Evolutionary conservation across 352 stramenopile genomes (phyloP).

Genomic region (Phytophthora sansomeana): DNA sequence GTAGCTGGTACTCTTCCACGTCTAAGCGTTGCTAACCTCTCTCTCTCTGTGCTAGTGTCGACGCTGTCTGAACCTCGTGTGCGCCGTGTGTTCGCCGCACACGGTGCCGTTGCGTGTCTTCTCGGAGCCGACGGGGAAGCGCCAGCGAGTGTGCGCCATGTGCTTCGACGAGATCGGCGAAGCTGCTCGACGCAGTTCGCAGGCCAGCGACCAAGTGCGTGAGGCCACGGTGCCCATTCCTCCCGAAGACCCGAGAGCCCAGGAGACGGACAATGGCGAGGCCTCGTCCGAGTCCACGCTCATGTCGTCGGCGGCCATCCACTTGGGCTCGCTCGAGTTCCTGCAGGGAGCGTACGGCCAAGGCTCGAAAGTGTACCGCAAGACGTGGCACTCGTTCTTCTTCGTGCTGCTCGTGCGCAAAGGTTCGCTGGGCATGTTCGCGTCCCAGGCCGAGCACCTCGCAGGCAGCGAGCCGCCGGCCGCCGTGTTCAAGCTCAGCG

Average conservation of each 20-base stretch:
- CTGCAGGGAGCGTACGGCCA: slow-evolving; percentile 52
- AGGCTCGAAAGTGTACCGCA: slow-evolving; percentile 61
- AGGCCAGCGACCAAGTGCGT: slow-evolving; percentile 30
- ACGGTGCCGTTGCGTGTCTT: slow-evolving; percentile 61
- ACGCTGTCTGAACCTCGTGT: slow-evolving; percentile 69
- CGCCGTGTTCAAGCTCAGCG: slow-evolving; percentile 75
- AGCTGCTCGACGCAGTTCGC: slow-evolving; percentile 10
- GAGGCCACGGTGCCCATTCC: slow-evolving; percentile 28
- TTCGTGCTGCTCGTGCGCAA: slow-evolving; percentile 81
- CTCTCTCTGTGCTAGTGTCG: slow-evolving; percentile 49
- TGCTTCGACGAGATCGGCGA: slow-evolving; percentile 48
- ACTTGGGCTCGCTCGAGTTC: slow-evolving; percentile 58
- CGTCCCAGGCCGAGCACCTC: slow-evolving; percentile 49
- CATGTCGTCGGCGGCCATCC: slow-evolving; percentile 45
- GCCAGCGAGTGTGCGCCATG: slow-evolving; percentile 55
- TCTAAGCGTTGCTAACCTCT: slow-evolving; percentile 11
- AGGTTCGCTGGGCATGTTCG: slow-evolving; percentile 76
- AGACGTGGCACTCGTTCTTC: slow-evolving; percentile 70
- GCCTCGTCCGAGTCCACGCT: slow-evolving; percentile 29
- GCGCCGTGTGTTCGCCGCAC: slow-evolving; percentile 68
- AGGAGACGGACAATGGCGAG: slow-evolving; percentile 31
- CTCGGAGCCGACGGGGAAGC: slow-evolving; percentile 44
- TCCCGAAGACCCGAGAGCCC: slow-evolving; percentile 10
- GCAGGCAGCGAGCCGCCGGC: slow-evolving; percentile 53
- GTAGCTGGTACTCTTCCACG: background rate